These are phyloP conservation scores for Closterium sp. DNA, from an alignment of 139 green algal species.

Conservation along the genomic window DNA sequence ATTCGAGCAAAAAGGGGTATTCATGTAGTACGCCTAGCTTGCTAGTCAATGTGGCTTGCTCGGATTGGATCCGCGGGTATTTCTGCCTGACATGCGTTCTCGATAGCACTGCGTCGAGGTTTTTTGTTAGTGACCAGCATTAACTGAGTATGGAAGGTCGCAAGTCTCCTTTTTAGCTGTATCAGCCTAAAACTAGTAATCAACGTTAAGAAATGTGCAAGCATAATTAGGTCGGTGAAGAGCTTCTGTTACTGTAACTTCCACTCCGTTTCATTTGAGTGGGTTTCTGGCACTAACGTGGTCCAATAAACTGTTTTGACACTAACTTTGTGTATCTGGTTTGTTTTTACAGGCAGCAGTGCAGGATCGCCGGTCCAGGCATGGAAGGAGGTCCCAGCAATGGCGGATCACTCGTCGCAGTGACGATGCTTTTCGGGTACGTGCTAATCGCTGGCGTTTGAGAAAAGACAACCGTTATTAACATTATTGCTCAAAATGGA, in stretches of 20 bases:
- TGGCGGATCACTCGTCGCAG: not conserved
- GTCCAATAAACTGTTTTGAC: too few species aligned
- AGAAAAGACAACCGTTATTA: not conserved
- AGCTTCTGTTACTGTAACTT: too few species aligned
- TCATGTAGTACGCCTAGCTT: too few species aligned
- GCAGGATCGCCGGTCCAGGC: not conserved
- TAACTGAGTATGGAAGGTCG: too few species aligned
- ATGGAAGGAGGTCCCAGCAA: not conserved
- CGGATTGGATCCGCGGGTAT: not conserved
- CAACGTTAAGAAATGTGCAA: too few species aligned
- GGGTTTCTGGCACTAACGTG: too few species aligned
- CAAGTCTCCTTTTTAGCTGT: too few species aligned
- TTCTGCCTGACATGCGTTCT: not conserved
- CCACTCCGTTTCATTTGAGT: too few species aligned
- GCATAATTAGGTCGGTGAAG: too few species aligned
- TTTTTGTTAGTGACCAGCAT: not conserved
- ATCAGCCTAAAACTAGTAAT: too few species aligned
- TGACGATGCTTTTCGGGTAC: not conserved
- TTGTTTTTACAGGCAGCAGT: not conserved
- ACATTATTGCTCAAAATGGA: not conserved
- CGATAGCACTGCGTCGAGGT: not conserved
- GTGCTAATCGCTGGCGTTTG: not conserved
- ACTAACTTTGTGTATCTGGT: not conserved
- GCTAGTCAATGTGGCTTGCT: not conserved
- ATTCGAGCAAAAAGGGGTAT: too few species aligned